Percentiles rank a stretch among this genome's conserved stretches.
Evolutionary conservation across 768 basidiomycete species (phyloP).

Genomic region (Coprinopsis strossmayeri): DNA sequence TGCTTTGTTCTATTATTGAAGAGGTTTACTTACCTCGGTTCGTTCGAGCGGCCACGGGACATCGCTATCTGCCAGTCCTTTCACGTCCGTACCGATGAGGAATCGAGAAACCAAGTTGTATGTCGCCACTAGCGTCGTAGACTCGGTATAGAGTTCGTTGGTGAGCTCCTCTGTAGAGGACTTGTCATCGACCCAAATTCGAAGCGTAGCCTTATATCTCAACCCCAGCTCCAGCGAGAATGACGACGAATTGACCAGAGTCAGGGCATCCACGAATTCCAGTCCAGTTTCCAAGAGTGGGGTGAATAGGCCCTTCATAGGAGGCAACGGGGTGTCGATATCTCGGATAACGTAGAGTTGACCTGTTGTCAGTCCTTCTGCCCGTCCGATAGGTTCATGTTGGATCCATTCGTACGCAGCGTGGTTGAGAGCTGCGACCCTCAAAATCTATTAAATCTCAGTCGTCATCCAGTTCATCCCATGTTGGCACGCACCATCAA

Average conservation of each 20-base stretch:
- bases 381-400: constrained; percentile 44
- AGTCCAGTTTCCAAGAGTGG: constrained; percentile 47
- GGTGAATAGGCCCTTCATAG: constrained; percentile 30
- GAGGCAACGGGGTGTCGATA: constrained; percentile 30
- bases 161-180: constrained; percentile 21
- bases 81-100: constrained; percentile 54
- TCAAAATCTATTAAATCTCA: constrained; percentile 31
- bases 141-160: constrained; percentile 49
- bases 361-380: constrained; percentile 41
- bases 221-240: constrained; percentile 36
- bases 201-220: constrained; percentile 33
- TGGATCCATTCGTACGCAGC: constrained; percentile 54
- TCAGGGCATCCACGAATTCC: constrained; percentile 55
- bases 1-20: background rate
- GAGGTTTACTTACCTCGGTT: constrained; percentile 38
- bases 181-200: constrained; percentile 15
- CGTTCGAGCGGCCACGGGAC: constrained; percentile 47
- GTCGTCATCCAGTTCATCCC: background rate
- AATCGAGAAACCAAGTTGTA: constrained; percentile 74
- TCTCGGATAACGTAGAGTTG: constrained; percentile 55
- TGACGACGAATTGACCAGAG: constrained; percentile 28
- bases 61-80: constrained; percentile 37
- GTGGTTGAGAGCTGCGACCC: constrained; percentile 43
- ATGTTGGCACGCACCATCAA: constrained; percentile 38
- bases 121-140: constrained; percentile 40